phyloP scores from a whole-genome alignment of 257 asterid genomes.

The Datura wrightii region DNA sequence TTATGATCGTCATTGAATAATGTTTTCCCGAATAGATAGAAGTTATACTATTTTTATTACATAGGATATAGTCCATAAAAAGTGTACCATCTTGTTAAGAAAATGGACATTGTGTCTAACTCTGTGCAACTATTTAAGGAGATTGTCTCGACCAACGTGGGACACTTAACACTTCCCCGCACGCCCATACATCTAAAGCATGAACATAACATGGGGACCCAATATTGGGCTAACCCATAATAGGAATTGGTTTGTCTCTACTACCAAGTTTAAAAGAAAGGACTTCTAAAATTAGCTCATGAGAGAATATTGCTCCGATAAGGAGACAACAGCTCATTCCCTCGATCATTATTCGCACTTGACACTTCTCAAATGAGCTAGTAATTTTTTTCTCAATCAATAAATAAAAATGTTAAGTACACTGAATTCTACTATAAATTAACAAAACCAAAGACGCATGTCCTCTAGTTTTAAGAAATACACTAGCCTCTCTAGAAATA shows the following conservation, averaged over 20 bases:
- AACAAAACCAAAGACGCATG: background rate
- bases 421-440: slow-evolving; percentile 2
- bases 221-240: background rate
- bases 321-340: background rate
- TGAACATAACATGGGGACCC: background rate
- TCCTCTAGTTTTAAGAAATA: background rate
- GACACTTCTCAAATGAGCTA: background rate
- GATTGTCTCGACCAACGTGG: background rate
- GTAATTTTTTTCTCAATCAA: background rate
- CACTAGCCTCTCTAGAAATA: background rate
- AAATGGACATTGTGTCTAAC: background rate
- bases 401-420: background rate
- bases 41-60: background rate
- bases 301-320: background rate
- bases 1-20: background rate
- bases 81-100: background rate
- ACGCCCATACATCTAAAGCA: background rate
- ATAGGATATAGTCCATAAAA: background rate
- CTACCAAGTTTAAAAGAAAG: background rate
- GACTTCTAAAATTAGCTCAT: background rate
- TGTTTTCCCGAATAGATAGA: background rate
- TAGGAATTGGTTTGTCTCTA: background rate
- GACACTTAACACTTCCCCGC: background rate
- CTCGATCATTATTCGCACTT: background rate
- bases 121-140: background rate